A percentile compares a stretch with the other conserved stretches of the same genome.
phyloP scores from a whole-genome alignment of 495 filamentous ascomycete species.

The Lentithecium fluviatile region DNA sequence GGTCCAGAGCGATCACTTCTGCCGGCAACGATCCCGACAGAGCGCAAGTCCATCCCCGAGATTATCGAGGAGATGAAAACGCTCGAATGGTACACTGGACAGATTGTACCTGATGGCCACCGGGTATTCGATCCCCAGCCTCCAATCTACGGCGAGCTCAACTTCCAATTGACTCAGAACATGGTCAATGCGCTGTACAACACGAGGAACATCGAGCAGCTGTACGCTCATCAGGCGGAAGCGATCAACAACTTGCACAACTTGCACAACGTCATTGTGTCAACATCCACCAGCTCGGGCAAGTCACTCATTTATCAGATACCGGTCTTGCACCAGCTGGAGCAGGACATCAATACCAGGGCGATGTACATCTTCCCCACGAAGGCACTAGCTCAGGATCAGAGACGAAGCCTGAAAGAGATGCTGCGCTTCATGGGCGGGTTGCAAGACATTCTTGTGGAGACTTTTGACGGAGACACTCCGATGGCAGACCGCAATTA shows the following conservation, averaged over 20 bases:
- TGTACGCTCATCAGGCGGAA: constrained; percentile 95
- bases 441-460: constrained; percentile 73
- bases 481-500: constrained; percentile 71
- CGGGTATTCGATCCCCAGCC: constrained; percentile 87
- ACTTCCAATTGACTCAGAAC: constrained; percentile 83
- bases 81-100: constrained; percentile 81
- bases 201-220: constrained; percentile 73
- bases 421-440: constrained; percentile 75
- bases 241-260: constrained; percentile 88
- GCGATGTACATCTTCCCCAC: constrained; percentile 99
- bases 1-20: constrained; percentile 44
- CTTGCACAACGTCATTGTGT: constrained; percentile 84
- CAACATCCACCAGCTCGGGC: constrained; percentile 92
- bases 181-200: constrained; percentile 95
- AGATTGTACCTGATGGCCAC: constrained; percentile 94
- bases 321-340: constrained; percentile 84
- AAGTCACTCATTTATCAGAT: constrained; percentile 97
- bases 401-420: constrained; percentile 83
- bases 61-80: constrained; percentile 82
- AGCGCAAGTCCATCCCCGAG: constrained; percentile 77
- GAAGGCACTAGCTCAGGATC: constrained; percentile 95
- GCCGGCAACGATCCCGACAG: constrained; percentile 72
- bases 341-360: constrained; percentile 69
- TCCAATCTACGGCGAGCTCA: constrained; percentile 77
- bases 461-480: constrained; percentile 96